Percentiles rank a stretch among this genome's conserved stretches.
Conservation (phyloP, 495 filamentous ascomycete genomes). For the Lineolata rhizophorae region DNA sequence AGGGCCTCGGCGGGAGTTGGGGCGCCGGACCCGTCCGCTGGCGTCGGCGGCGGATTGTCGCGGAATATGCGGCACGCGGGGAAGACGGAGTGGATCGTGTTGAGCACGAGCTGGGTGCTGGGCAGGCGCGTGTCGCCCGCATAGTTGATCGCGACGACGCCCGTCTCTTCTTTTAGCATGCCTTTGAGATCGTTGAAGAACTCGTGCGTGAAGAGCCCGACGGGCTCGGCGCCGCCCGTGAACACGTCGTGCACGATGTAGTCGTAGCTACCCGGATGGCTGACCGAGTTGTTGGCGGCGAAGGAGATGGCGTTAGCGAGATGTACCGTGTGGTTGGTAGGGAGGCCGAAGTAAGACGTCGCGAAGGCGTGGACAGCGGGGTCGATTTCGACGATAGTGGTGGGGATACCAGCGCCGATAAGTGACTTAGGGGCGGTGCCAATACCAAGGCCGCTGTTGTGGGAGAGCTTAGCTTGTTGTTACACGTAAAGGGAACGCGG, state of each 20-base stretch:
- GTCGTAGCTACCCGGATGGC: conserved; percentile 34
- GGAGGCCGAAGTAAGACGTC: conserved; percentile 58
- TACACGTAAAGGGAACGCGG: not conserved
- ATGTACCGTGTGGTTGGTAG: conserved; percentile 51
- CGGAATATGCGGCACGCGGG: conserved; percentile 67
- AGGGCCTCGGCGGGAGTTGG: too few species aligned
- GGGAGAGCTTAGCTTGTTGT: conserved; percentile 5
- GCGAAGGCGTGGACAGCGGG: conserved; percentile 72
- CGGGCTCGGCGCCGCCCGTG: conserved; percentile 83
- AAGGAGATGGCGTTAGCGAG: conserved; percentile 68
- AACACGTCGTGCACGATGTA: conserved; percentile 99
- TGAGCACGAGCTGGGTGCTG: conserved; percentile 34
- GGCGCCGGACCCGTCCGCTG: too few species aligned
- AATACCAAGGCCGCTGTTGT: conserved; percentile 59
- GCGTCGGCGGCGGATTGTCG: conserved; percentile 27
- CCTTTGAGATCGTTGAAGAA: conserved; percentile 46
- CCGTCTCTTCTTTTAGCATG: conserved; percentile 52
- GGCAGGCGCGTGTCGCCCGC: conserved; percentile 72
- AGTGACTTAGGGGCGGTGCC: conserved; percentile 76
- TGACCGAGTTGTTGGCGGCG: conserved; percentile 29
- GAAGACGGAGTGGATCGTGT: conserved; percentile 51
- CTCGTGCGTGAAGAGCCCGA: conserved; percentile 65
- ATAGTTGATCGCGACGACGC: conserved; percentile 91
- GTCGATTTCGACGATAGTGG: conserved; percentile 86
- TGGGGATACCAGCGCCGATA: conserved; percentile 71